Percentiles rank a stretch among this genome's conserved stretches.
phyloP scores from a whole-genome alignment of 306 rosid genomes.

The Trifolium pratense region DNA sequence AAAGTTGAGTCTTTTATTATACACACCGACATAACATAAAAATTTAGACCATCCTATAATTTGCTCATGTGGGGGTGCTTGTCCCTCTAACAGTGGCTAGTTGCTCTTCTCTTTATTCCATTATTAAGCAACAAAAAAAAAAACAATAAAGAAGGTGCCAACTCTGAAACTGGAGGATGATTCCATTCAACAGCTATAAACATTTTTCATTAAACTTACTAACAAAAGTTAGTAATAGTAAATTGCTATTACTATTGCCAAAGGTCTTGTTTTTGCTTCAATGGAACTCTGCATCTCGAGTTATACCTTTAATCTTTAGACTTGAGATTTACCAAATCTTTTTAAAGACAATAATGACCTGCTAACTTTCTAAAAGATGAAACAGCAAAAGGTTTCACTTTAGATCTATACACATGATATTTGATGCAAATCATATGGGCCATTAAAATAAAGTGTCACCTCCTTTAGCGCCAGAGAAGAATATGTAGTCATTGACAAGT shows the following conservation, averaged over 20 bases:
- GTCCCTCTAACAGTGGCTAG: background rate
- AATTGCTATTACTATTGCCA: background rate
- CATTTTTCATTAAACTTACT: background rate
- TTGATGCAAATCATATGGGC: background rate
- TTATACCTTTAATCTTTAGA: background rate
- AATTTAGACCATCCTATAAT: background rate
- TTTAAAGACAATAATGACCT: background rate
- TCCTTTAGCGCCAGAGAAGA: background rate
- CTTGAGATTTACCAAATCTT: background rate
- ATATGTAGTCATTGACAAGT: constrained; percentile 40
- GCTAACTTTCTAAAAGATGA: constrained; percentile 15
- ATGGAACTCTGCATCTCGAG: background rate
- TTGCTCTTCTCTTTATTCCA: background rate
- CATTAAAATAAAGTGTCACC: background rate
- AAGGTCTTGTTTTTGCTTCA: background rate
- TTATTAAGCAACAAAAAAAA: background rate
- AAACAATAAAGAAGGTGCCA: constrained; percentile 12
- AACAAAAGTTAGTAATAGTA: background rate
- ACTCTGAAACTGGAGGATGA: constrained; percentile 3
- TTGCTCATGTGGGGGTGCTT: background rate
- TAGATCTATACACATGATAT: constrained; percentile 11
- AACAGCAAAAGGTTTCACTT: constrained; percentile 11
- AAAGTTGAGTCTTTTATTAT: no score
- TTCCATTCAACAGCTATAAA: constrained; percentile 32
- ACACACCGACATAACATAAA: background rate